phyloP scores from a whole-genome alignment of 805 yeast species.

The Kazachstania africana region DNA sequence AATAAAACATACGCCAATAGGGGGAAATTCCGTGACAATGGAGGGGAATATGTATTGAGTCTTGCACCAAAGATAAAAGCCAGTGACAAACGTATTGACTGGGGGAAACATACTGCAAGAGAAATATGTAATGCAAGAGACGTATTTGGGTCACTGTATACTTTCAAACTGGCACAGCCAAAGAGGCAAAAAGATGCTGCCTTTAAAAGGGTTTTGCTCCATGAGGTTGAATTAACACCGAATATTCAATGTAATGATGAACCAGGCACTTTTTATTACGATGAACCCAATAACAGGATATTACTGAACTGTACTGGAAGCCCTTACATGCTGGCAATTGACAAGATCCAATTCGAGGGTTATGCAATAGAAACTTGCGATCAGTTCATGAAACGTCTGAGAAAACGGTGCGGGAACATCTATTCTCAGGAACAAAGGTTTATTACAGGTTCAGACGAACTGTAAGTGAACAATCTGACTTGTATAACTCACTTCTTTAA shows the following conservation, averaged over 20 bases:
- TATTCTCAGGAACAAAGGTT: too few species aligned
- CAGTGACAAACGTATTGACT: conserved; percentile 32
- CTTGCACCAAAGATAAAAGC: conserved; percentile 48
- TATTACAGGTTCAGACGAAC: too few species aligned
- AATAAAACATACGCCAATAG: too few species aligned
- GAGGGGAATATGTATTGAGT: conserved; percentile 14
- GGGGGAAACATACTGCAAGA: conserved; percentile 32
- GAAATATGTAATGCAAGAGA: conserved; percentile 33
- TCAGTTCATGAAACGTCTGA: conserved; percentile 33
- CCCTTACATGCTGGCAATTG: conserved; percentile 28
- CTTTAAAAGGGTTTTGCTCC: conserved; percentile 37
- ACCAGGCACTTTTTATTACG: conserved; percentile 26
- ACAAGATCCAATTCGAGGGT: conserved; percentile 42
- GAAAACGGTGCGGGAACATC: conserved; percentile 31
- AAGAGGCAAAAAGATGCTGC: conserved; percentile 27
- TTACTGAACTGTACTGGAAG: conserved; percentile 35
- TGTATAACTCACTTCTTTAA: too few species aligned
- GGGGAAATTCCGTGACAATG: background rate
- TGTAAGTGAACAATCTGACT: too few species aligned
- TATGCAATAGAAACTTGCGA: conserved; percentile 34
- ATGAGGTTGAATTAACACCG: conserved; percentile 23
- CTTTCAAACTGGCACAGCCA: conserved; percentile 28
- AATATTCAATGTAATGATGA: background rate
- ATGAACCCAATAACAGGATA: conserved; percentile 9
- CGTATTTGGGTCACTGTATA: conserved; percentile 46